phyloP scores from a whole-genome alignment of 192 early-diverging fungal genomes.

The Dissophora ornata region DNA sequence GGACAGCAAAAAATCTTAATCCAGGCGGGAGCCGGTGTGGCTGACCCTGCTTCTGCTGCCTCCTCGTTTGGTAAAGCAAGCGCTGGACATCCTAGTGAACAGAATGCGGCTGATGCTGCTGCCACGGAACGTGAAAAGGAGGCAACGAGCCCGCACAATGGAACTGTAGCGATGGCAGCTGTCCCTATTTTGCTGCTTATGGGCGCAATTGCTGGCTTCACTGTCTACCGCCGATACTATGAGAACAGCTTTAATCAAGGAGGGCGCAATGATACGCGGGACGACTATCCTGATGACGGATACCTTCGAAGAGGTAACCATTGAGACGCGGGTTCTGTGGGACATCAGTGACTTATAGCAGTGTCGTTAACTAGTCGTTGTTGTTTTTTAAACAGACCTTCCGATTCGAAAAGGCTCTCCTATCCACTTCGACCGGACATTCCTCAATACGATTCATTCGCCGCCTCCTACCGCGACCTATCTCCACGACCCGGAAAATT shows the following conservation, averaged over 20 bases:
- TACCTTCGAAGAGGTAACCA: conserved; percentile 34
- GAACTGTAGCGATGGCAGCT: conserved; percentile 15
- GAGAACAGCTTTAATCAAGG: conserved; percentile 37
- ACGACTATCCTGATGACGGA: conserved; percentile 14
- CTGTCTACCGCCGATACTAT: conserved; percentile 30
- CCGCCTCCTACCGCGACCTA: conserved; percentile 36
- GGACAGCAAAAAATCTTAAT: conserved; percentile 12
- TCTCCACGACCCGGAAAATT: conserved; percentile 32
- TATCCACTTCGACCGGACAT: conserved; percentile 46
- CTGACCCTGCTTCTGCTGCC: conserved; percentile 2
- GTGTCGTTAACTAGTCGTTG: not conserved
- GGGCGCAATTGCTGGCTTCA: conserved; percentile 44
- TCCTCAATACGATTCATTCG: conserved; percentile 38
- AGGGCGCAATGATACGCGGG: conserved; percentile 29
- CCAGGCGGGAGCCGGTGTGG: conserved; percentile 4
- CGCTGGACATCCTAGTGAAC: conserved; percentile 16
- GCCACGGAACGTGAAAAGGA: not conserved
- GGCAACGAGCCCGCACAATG: conserved; percentile 13
- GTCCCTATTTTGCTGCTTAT: conserved; percentile 38
- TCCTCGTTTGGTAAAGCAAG: conserved; percentile 19
- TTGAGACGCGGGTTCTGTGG: not conserved
- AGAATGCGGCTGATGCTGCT: not conserved
- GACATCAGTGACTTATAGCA: no score
- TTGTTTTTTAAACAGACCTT: not conserved
- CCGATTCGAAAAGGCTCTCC: conserved; percentile 32